Evolutionary conservation across 345 rosid species (phyloP), one percentile per base, ranked within the genome.

Genomic region (Eucalyptus regnans): DNA sequence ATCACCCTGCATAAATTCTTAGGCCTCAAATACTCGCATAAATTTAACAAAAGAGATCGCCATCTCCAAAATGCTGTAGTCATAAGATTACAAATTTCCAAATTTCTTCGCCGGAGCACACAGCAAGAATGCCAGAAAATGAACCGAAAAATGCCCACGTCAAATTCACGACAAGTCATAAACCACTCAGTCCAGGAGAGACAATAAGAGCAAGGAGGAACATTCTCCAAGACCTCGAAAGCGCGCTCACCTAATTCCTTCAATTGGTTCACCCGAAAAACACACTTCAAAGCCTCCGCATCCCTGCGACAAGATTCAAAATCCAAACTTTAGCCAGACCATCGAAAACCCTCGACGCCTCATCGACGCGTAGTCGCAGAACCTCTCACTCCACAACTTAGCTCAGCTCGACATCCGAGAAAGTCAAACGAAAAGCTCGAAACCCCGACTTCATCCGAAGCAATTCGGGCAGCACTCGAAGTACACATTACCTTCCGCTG

Each of bases 271-370:
- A 96, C 96, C 58, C 96, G 93, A 33, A 96, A 90, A 46, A 97
- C 98, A n/a, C 95, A 90, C 92, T 91, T 96, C n/a, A 97, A 97
- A 56, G 90, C 90, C 89, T 97, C 96, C 5, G 99, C 98, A 91
- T 98, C 99, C 92, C 98, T 97, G 86, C 92, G 89, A 51, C 83
- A 87, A 58, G 13, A 91, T 12, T 37, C 51, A 52, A 52, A 87
- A 87, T 22, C 48, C 17, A 88, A 37, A 62, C 9, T 87, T n/a
- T 20, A 16, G 27, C 37, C 50, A 54, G 43, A 43, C 56, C 49
- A 80, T n/a, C 12, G 86, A 86, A 52, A 52, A 48, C 52, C 87
- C 60, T 51, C 56, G 29, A 85, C 31, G 15, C 22, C 86, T 23
- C 54, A 85, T 50, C 51, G 23, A 49, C 51, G 9, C 50, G 1